phyloP scores from a whole-genome alignment of 176 grass and related monocot genomes.

The Raddia guianensis region DNA sequence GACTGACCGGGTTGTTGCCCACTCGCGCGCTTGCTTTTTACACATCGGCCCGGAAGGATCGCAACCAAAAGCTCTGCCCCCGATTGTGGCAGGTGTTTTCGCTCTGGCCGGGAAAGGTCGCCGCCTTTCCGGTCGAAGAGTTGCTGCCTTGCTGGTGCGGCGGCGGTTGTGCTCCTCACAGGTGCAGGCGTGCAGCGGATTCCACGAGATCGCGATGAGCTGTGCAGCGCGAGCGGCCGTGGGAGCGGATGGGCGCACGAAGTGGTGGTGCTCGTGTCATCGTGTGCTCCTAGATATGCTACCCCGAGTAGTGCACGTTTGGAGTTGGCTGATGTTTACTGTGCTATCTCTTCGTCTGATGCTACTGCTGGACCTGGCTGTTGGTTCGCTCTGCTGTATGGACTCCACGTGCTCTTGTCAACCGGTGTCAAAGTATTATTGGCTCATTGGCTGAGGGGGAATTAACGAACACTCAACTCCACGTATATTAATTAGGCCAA shows the following conservation, averaged over 20 bases:
- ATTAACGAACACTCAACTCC: slow-evolving; percentile 1
- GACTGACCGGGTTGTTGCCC: slow-evolving; percentile 15
- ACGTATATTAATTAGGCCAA: not conserved
- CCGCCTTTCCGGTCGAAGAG: slow-evolving; percentile 24
- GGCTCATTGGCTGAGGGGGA: not conserved
- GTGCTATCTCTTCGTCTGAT: not conserved
- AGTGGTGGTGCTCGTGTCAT: not conserved
- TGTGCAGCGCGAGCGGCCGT: not conserved
- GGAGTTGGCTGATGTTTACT: not conserved
- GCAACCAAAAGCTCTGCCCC: not conserved
- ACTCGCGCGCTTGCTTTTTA: not conserved
- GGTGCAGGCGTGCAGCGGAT: not conserved
- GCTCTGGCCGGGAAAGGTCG: slow-evolving; percentile 33
- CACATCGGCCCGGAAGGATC: not conserved
- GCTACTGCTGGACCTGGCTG: not conserved
- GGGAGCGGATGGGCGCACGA: not conserved
- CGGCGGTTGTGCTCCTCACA: not conserved
- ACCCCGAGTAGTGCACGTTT: no score
- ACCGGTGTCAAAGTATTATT: not conserved
- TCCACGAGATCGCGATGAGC: slow-evolving; percentile 18
- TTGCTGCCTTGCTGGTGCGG: not conserved
- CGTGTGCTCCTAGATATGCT: not conserved
- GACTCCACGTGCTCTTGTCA: not conserved
- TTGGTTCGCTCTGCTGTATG: slow-evolving; percentile 7
- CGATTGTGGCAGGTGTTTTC: slow-evolving; percentile 32